phyloP scores from a whole-genome alignment of 2,329 filamentous ascomycete species.

The Aphanocladium album region DNA sequence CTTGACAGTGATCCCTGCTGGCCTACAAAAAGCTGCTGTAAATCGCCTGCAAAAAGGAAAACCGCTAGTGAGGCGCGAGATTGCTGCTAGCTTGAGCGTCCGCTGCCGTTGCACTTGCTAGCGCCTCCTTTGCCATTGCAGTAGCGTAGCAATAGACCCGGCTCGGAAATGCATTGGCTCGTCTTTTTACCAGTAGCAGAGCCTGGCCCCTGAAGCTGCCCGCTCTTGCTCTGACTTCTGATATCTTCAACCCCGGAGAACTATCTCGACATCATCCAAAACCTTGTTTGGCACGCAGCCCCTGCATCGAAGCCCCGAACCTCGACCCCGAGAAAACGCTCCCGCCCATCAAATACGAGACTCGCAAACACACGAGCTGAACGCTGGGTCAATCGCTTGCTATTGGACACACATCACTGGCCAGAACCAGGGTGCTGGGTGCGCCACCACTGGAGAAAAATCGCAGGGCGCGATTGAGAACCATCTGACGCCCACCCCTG shows the following conservation, averaged over 20 bases:
- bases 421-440: conserved; percentile 6
- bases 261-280: neutral
- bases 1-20: no score
- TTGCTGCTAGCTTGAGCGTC: neutral
- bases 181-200: no score
- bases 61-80: neutral
- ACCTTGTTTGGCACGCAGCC: neutral
- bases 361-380: no score
- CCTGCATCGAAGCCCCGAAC: no score
- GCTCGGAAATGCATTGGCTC: no score
- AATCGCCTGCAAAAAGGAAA: neutral
- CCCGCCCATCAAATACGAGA: no score
- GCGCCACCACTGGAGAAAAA: neutral
- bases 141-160: neutral
- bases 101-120: neutral
- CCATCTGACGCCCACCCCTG: neutral
- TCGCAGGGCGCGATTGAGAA: neutral
- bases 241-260: neutral
- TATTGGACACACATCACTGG: neutral
- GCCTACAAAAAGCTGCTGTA: no score
- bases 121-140: neutral
- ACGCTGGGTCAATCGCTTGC: neutral
- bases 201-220: neutral
- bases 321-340: no score
- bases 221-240: neutral